Evolutionary conservation across 1,139 yeast genomes (phyloP).

Genomic region (Suhomyces taliae): DNA sequence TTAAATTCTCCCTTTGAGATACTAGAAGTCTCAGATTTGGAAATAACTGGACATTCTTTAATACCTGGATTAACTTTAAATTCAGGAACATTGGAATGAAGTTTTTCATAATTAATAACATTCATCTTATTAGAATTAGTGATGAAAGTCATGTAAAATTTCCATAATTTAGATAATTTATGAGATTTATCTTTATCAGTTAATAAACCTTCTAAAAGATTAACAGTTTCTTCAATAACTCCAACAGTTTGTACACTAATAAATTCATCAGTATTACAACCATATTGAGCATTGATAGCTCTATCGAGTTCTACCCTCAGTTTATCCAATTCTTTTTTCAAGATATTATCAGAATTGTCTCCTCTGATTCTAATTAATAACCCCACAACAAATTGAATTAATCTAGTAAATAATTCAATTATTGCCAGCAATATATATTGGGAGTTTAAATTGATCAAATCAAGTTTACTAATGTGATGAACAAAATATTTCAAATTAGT

Average conservation of each 20-base stretch:
- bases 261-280: constrained; percentile 15
- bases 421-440: constrained; percentile 30
- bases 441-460: constrained; percentile 15
- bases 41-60: constrained; percentile 18
- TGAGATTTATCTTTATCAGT: constrained; percentile 22
- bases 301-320: constrained; percentile 8
- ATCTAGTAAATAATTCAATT: constrained; percentile 33
- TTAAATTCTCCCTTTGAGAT: constrained; percentile 13
- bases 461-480: constrained; percentile 7
- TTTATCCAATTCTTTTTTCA: constrained; percentile 6
- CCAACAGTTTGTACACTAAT: constrained; percentile 21
- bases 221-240: constrained; percentile 23
- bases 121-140: constrained; percentile 31
- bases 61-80: constrained; percentile 17
- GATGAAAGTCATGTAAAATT: constrained; percentile 40
- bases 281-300: constrained; percentile 7
- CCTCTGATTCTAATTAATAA: constrained; percentile 25
- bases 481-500: constrained; percentile 20
- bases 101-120: constrained; percentile 32
- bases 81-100: constrained; percentile 37
- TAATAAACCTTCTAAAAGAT: constrained; percentile 16
- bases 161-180: constrained; percentile 42
- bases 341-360: constrained; percentile 2
- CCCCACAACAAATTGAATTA: constrained; percentile 40
- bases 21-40: background rate